Evolutionary conservation across 441 rosid species (phyloP).

Genomic region (Corymbia citriodora): DNA sequence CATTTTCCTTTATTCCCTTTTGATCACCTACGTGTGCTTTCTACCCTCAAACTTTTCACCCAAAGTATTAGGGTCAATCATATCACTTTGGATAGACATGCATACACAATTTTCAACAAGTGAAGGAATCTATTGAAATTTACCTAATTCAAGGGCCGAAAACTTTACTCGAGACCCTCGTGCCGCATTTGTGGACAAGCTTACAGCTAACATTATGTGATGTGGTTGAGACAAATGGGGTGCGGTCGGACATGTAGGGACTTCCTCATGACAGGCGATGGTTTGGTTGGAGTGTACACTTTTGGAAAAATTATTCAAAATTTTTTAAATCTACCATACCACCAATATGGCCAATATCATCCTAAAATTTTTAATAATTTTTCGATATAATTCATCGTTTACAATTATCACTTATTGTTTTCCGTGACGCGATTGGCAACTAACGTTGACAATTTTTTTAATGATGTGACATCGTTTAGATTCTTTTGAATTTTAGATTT

Average conservation of each 20-base stretch:
- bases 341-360: not conserved
- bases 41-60: too few species aligned
- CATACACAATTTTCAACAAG: too few species aligned
- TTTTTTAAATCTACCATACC: too few species aligned
- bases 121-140: too few species aligned
- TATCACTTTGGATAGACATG: too few species aligned
- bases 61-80: too few species aligned
- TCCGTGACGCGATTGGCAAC: accelerated
- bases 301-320: not conserved
- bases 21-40: too few species aligned
- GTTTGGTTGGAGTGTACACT: not conserved
- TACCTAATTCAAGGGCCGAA: not conserved
- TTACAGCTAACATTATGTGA: not conserved
- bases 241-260: not conserved
- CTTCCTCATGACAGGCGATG: not conserved
- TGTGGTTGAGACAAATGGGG: not conserved
- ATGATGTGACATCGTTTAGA: too few species aligned
- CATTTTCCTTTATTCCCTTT: not conserved
- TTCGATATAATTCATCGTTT: not conserved
- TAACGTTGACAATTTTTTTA: accelerated
- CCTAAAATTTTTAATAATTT: not conserved
- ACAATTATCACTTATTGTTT: accelerated
- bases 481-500: too few species aligned
- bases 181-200: not conserved
- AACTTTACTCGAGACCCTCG: not conserved